Conservation (phyloP, 2,329 filamentous ascomycete species). For the Metarhizium humberi region DNA sequence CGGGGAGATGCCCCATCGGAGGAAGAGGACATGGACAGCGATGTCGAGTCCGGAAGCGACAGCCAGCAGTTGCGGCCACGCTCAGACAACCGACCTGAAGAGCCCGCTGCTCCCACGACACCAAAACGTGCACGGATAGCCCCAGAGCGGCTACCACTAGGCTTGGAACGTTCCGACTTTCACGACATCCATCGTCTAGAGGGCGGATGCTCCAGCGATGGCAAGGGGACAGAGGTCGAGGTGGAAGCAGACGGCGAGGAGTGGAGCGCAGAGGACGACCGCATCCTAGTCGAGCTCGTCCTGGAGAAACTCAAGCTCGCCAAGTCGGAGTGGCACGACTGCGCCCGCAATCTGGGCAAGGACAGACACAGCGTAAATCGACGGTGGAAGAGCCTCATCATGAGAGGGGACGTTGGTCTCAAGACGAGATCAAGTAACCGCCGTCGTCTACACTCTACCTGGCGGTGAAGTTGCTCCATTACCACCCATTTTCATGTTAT, state of each 20-base stretch:
- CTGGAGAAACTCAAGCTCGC: conserved; percentile 56
- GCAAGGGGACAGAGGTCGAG: conserved; percentile 28
- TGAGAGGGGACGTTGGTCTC: conserved; percentile 49
- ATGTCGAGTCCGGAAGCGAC: conserved; percentile 22
- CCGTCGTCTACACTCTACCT: conserved; percentile 44
- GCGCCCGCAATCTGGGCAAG: conserved; percentile 52
- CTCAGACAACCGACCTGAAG: conserved; percentile 10
- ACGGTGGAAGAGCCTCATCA: conserved; percentile 55
- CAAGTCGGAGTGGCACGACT: conserved; percentile 59
- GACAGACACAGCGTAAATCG: conserved; percentile 47
- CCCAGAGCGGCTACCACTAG: conserved; percentile 50
- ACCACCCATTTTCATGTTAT: not conserved
- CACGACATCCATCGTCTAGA: conserved; percentile 35
- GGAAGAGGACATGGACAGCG: conserved; percentile 23
- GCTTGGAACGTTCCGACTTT: conserved; percentile 49
- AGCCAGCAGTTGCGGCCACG: conserved; percentile 10
- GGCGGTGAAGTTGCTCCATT: conserved; percentile 29
- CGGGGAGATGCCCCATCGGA: conserved; percentile 24
- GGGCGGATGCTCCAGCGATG: conserved; percentile 13
- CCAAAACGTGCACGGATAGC: conserved; percentile 53
- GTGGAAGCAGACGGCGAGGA: conserved; percentile 34
- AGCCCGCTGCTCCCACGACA: conserved; percentile 32
- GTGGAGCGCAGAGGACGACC: conserved; percentile 57
- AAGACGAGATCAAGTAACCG: conserved; percentile 34
- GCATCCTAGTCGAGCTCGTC: conserved; percentile 57